Conservation (phyloP, 192 early-diverging fungal species). For the Coemansia sp. region DNA sequence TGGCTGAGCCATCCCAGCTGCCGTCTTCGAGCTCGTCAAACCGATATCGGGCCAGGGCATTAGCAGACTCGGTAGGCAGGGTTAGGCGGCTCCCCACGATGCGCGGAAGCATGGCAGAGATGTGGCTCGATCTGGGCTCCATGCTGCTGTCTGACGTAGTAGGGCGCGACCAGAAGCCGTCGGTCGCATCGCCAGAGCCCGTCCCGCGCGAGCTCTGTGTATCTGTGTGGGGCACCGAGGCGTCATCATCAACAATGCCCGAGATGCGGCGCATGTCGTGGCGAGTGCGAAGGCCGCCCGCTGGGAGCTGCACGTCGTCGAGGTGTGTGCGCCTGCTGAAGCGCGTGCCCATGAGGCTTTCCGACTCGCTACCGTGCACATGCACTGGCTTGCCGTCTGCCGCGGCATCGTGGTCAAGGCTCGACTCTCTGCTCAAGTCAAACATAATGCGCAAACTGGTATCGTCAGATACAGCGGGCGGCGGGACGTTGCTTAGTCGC, state of each 20-base stretch:
- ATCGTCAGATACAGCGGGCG: constrained; percentile 8
- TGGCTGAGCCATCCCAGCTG: neutral
- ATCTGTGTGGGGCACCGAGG: neutral
- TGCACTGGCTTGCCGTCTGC: constrained; percentile 2
- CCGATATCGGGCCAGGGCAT: constrained; percentile 38
- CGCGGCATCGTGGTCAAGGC: constrained; percentile 21
- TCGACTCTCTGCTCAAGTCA: constrained; percentile 32
- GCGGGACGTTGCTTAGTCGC: constrained; percentile 12
- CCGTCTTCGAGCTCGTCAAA: constrained; percentile 44
- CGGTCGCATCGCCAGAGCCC: neutral
- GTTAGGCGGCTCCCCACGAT: constrained; percentile 51
- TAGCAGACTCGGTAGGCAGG: constrained; percentile 32
- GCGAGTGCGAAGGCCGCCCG: constrained; percentile 41
- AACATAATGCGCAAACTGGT: constrained; percentile 30
- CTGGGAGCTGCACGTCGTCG: constrained; percentile 41
- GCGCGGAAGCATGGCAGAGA: constrained; percentile 48
- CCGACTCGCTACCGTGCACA: neutral
- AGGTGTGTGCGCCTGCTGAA: constrained; percentile 39
- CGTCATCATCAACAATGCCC: neutral
- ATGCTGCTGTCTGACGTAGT: constrained; percentile 30
- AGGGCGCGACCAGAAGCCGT: constrained; percentile 39
- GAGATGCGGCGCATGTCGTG: constrained; percentile 2
- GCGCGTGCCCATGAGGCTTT: neutral
- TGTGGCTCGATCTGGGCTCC: constrained; percentile 30
- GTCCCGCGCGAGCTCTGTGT: neutral